phyloP scores from a whole-genome alignment of 352 stramenopile species.

The Phytophthora cactorum region DNA sequence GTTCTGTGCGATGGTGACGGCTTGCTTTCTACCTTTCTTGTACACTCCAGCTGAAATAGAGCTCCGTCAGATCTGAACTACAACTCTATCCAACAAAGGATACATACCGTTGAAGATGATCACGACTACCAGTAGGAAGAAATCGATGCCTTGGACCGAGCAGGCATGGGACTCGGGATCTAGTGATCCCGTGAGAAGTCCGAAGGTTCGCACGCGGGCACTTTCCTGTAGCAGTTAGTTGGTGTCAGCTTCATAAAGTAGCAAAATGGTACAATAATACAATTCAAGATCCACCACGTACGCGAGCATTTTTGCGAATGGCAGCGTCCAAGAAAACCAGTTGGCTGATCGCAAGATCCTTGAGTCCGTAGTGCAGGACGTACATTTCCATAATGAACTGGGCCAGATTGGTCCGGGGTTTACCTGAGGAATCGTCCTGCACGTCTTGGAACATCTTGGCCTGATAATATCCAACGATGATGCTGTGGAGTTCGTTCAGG shows the following conservation, averaged over 20 bases:
- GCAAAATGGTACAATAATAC: not conserved
- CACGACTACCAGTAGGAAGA: slow-evolving; percentile 78
- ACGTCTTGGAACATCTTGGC: slow-evolving; percentile 84
- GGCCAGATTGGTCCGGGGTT: slow-evolving; percentile 59
- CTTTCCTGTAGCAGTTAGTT: slow-evolving; percentile 51
- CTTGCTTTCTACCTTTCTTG: slow-evolving; percentile 74
- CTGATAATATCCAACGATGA: slow-evolving; percentile 83
- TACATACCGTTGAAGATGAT: slow-evolving; percentile 78
- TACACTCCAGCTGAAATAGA: slow-evolving; percentile 56
- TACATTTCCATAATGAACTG: slow-evolving; percentile 89
- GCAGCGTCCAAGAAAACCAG: slow-evolving; percentile 80
- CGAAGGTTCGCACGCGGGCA: slow-evolving; percentile 69
- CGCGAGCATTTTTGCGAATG: slow-evolving; percentile 67
- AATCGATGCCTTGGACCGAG: slow-evolving; percentile 76
- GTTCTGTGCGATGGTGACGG: slow-evolving; percentile 69
- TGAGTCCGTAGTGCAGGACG: slow-evolving; percentile 80
- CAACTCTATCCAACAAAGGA: not conserved
- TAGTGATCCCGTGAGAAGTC: slow-evolving; percentile 70
- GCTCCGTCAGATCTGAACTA: slow-evolving; percentile 3
- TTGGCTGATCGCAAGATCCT: slow-evolving; percentile 81
- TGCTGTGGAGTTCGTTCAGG: slow-evolving; percentile 71
- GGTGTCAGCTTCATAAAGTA: slow-evolving; percentile 1
- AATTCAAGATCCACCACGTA: slow-evolving; percentile 20
- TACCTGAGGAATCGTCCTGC: slow-evolving; percentile 69
- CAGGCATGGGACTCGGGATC: slow-evolving; percentile 81